Conservation (phyloP, 306 rosid genomes). For the Lupinus albus region DNA sequence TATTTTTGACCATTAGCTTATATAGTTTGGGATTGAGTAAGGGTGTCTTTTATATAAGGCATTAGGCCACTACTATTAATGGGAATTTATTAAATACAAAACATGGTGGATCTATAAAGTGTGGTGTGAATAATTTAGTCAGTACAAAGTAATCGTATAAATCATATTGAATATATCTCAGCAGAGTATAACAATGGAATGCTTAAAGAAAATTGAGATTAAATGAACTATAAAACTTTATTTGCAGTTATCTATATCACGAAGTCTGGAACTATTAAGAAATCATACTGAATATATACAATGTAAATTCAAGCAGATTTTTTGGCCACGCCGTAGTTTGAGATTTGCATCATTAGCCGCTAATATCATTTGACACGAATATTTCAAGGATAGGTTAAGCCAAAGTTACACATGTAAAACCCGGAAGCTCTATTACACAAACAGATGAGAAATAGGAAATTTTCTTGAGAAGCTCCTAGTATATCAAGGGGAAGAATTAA, state of each 20-base stretch:
- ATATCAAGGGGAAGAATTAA: neutral
- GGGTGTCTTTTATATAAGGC: neutral
- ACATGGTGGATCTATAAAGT: too few relatives aligned
- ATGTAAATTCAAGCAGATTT: neutral
- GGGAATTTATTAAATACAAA: neutral
- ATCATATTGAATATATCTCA: too few relatives aligned
- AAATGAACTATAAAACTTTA: too few relatives aligned
- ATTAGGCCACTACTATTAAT: neutral
- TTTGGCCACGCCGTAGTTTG: too few relatives aligned
- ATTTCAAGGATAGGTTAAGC: neutral
- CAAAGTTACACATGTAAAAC: conserved; percentile 18
- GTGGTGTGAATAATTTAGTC: too few relatives aligned
- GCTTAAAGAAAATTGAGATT: too few relatives aligned
- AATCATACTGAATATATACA: neutral
- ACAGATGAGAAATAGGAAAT: neutral
- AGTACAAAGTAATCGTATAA: too few relatives aligned
- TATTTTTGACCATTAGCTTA: neutral
- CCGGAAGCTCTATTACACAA: conserved; percentile 19
- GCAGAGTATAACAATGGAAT: too few relatives aligned
- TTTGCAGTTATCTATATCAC: too few relatives aligned
- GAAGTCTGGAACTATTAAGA: neutral
- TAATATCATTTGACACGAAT: neutral
- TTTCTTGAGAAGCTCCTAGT: conserved; percentile 30
- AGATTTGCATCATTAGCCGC: neutral
- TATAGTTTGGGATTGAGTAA: neutral